Conservation (phyloP, 441 rosid species). For the Omphalea diandra region DNA sequence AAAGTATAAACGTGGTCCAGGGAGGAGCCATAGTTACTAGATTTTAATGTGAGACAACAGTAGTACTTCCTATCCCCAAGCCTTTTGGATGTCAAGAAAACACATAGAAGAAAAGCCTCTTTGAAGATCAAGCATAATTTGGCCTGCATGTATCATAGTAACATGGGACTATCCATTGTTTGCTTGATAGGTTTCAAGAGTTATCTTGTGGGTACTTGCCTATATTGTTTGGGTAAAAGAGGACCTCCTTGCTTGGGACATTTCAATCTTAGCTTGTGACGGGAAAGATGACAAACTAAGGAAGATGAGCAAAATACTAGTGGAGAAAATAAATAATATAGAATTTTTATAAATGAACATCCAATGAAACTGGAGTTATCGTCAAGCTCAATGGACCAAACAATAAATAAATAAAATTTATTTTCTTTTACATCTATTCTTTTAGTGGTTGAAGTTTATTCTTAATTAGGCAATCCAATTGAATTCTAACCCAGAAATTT, state of each 20-base stretch:
- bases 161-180: background rate
- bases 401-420: too few species aligned
- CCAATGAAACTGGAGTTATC: too few species aligned
- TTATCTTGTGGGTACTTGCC: conserved; percentile 7
- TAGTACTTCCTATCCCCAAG: conserved; percentile 1
- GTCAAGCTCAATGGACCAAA: too few species aligned
- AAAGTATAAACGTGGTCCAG: conserved; percentile 5
- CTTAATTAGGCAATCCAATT: too few species aligned
- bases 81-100: background rate
- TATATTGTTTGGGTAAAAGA: background rate
- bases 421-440: too few species aligned
- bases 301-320: too few species aligned
- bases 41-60: background rate
- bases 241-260: background rate
- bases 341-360: too few species aligned
- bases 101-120: background rate
- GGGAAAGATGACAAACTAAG: background rate
- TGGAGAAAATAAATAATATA: background rate
- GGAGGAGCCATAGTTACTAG: background rate
- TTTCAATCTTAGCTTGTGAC: background rate
- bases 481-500: too few species aligned
- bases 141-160: background rate
- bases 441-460: too few species aligned
- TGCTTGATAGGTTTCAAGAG: background rate
- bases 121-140: background rate